These are phyloP conservation scores for Phytopythium kandeliae DNA, from an alignment of 352 stramenopile genomes.

Conservation along the genomic window DNA sequence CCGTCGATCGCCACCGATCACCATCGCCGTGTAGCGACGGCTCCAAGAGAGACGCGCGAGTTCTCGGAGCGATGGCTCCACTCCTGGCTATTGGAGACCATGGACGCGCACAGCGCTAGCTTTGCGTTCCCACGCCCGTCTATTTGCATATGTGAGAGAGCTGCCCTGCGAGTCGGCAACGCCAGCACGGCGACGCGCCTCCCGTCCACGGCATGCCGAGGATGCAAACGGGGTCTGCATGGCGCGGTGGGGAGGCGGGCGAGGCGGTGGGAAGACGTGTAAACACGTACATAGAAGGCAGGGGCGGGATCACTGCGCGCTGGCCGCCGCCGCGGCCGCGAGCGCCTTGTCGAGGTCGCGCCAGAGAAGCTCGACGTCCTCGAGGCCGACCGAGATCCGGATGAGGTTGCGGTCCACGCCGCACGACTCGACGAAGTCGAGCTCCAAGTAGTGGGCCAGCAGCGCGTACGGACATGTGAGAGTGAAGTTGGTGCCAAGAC, in stretches of 20 bases:
- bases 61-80: no score
- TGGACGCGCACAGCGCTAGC: no score
- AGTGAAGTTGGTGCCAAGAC: slow-evolving; percentile 94
- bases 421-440: slow-evolving; percentile 89
- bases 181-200: background rate
- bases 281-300: background rate
- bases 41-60: no score
- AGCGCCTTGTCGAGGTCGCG: slow-evolving; percentile 31
- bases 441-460: slow-evolving; percentile 90
- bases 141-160: no score
- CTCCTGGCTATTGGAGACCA: no score
- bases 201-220: slow-evolving; percentile 3
- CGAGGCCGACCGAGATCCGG: slow-evolving; percentile 89
- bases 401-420: slow-evolving; percentile 89
- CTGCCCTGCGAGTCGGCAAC: no score
- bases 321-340: slow-evolving; percentile 7
- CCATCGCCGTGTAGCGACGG: no score
- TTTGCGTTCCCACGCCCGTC: no score
- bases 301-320: background rate
- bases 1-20: no score
- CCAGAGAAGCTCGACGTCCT: slow-evolving; percentile 79
- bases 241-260: slow-evolving; percentile 1
- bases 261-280: background rate
- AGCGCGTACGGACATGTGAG: slow-evolving; percentile 91
- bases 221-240: background rate